These are phyloP conservation scores for Colletotrichum sp. DNA, from an alignment of 2,329 filamentous ascomycete species.

Conservation along the genomic window DNA sequence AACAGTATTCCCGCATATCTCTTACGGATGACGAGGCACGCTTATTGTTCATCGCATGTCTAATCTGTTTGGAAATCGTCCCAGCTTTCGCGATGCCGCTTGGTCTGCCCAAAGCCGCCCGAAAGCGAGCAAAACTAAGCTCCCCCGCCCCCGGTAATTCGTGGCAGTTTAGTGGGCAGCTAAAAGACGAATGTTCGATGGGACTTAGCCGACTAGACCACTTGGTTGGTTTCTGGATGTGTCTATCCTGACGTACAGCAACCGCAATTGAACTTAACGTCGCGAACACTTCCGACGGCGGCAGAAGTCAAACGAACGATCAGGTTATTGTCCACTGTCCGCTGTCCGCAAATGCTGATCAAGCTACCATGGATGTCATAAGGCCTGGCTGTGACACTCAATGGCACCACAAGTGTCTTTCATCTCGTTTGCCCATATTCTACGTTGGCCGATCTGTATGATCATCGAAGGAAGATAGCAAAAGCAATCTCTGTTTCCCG, in stretches of 20 bases:
- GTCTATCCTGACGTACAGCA: neutral
- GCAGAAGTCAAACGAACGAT: neutral
- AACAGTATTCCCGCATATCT: neutral
- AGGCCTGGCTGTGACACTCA: neutral
- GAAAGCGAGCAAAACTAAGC: neutral
- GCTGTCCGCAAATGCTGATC: neutral
- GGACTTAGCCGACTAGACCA: neutral
- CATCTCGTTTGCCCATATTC: neutral
- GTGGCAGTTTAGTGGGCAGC: neutral
- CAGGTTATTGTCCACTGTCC: neutral
- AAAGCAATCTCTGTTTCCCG: fast-evolving
- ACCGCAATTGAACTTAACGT: neutral
- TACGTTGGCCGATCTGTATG: neutral
- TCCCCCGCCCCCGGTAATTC: neutral
- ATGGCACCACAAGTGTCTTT: neutral
- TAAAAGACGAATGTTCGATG: neutral
- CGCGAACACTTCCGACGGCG: neutral
- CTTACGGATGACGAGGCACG: neutral
- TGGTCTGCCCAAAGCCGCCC: neutral
- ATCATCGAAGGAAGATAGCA: neutral
- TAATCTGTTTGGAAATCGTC: neutral
- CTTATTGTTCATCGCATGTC: neutral
- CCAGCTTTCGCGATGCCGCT: neutral
- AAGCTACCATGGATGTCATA: neutral
- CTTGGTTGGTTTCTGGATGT: neutral